Evolutionary conservation across 768 basidiomycete species (phyloP).

Genomic region (Tricholoma saponaceum): DNA sequence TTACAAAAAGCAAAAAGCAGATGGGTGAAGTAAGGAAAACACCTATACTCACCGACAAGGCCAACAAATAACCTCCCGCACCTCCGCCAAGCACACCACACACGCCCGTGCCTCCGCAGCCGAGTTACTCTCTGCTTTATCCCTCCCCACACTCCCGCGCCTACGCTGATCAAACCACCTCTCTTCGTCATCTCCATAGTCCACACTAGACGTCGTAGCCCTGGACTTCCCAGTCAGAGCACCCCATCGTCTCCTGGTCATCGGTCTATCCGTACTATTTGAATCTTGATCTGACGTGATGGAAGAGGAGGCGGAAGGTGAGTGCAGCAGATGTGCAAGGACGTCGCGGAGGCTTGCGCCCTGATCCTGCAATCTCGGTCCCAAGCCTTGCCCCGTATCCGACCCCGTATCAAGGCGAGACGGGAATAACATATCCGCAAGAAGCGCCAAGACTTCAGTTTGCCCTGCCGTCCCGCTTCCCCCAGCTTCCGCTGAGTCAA

Average conservation of each 20-base stretch:
- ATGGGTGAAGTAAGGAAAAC: too few relatives aligned
- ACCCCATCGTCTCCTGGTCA: background rate
- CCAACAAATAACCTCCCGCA: slow-evolving; percentile 76
- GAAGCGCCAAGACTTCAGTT: background rate
- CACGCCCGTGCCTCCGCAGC: slow-evolving; percentile 29
- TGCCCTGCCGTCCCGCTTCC: background rate
- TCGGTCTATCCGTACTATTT: background rate
- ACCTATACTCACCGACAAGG: slow-evolving; percentile 60
- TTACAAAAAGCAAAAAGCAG: too few relatives aligned
- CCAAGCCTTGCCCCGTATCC: background rate
- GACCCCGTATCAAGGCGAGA: background rate
- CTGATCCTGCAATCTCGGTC: background rate
- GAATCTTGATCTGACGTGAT: background rate
- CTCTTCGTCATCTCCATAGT: background rate
- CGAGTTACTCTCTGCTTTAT: background rate
- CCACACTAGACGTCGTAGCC: slow-evolving; percentile 7
- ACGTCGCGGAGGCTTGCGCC: background rate
- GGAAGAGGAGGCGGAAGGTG: background rate
- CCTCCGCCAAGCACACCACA: slow-evolving; percentile 69
- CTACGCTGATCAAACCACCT: slow-evolving; percentile 20
- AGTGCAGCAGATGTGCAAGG: background rate
- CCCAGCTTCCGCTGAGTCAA: background rate
- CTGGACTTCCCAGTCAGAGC: background rate
- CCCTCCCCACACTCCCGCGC: background rate
- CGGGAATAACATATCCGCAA: background rate